Evolutionary conservation across 148 eudicot genomes (phyloP), one percentile per base, ranked within the genome.

Genomic region (Chenopodium quinoa): DNA sequence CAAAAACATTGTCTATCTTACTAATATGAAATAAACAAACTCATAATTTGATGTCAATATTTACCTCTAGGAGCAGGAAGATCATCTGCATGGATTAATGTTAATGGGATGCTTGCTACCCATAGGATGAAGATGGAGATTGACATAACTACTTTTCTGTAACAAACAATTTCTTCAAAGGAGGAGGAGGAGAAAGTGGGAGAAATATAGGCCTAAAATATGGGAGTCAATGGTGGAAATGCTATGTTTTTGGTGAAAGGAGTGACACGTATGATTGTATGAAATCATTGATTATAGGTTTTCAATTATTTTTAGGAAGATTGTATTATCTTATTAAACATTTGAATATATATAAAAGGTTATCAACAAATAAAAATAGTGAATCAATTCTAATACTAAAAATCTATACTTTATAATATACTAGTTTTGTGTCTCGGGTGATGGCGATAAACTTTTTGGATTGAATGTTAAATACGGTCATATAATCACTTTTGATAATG

Each of bases 21-120:
- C 7, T 37, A 37, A 5, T 37, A 37, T 37, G 56, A 12, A 50
- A 50, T 1, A 9, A 50, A 13, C 54, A 52, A 10, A 52, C 16
- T 11, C 46, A 1, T 7, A 32, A 37, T 71, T 25, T 34, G n/a
- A 31, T 60, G 1, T 19, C 4, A 3, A 70, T 25, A 62, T 23
- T 48, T 79, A 83, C 86, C 86, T 71, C 66, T 80, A 47, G 86
- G 86, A 7, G 83, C 58, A 17, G 80, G 83, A 64, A 54, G 17
- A 70, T 73, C 78, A n/a, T 80, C 77, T 60, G 83, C 86, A 80
- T 75, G 67, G 52, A 80, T 63, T 56, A 63, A 16, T 3, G 74
- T 48, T 17, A 84, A 84, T 70, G 77, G 73, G 67, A 76, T 71
- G 76, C 34, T 62, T 37, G 76, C 0, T 48, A 76, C 29, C 80